phyloP scores from a whole-genome alignment of 371 early-diverging fungal species.

The Dinochytrium kinnereticum region DNA sequence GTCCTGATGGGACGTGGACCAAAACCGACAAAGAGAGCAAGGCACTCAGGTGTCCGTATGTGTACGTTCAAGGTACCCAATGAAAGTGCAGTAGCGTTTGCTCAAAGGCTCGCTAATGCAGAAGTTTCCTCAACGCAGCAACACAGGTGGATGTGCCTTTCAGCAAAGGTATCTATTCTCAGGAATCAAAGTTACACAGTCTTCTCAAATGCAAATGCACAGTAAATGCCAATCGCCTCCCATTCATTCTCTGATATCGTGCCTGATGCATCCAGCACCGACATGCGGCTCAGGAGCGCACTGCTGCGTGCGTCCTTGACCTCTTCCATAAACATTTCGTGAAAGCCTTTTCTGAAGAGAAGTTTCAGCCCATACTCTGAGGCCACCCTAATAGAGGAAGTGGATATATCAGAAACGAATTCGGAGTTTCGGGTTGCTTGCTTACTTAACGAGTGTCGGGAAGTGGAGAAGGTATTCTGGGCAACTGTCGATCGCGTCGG shows the following conservation, averaged over 20 bases:
- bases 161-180: too few relatives aligned
- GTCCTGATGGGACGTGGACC: neutral
- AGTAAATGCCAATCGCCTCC: slow-evolving; percentile 84
- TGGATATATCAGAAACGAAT: too few relatives aligned
- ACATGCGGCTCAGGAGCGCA: slow-evolving; percentile 77
- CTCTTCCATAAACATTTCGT: slow-evolving; percentile 74
- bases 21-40: too few relatives aligned
- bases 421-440: slow-evolving; percentile 16
- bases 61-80: too few relatives aligned
- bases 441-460: slow-evolving; percentile 74
- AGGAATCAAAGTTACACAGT: too few relatives aligned
- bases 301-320: slow-evolving; percentile 57
- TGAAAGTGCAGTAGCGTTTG: too few relatives aligned
- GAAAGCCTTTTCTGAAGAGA: slow-evolving; percentile 75
- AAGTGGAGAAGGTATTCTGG: slow-evolving; percentile 96
- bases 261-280: slow-evolving; percentile 73
- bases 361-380: slow-evolving; percentile 79
- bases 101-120: too few relatives aligned
- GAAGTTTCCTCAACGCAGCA: too few relatives aligned
- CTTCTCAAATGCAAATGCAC: slow-evolving; percentile 59
- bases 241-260: slow-evolving; percentile 84
- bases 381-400: slow-evolving; percentile 87
- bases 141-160: too few relatives aligned
- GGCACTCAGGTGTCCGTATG: too few relatives aligned
- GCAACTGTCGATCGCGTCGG: slow-evolving; percentile 97